Evolutionary conservation across 192 early-diverging fungal species (phyloP).

Genomic region (Helicostylum pulchrum): DNA sequence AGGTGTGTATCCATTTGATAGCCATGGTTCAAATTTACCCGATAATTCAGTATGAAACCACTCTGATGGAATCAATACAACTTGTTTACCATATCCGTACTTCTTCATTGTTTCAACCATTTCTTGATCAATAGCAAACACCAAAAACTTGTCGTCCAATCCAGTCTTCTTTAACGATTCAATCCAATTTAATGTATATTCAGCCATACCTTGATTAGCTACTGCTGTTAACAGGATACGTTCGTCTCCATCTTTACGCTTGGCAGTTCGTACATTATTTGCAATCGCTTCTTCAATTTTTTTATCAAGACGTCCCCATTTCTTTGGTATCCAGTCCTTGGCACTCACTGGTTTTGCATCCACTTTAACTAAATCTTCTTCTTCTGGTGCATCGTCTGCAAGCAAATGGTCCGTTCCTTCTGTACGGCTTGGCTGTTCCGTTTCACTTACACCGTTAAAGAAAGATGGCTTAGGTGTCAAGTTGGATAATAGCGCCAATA

Average conservation of each 20-base stretch:
- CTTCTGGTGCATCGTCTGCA: conserved; percentile 7
- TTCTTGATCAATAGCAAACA: conserved; percentile 37
- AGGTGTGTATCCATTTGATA: conserved; percentile 27
- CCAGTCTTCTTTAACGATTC: conserved; percentile 29
- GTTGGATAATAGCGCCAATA: conserved; percentile 9
- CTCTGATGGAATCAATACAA: conserved; percentile 30
- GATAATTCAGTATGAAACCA: conserved; percentile 37
- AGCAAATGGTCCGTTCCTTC: too few relatives aligned
- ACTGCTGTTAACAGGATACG: conserved; percentile 35
- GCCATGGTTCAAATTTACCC: conserved; percentile 24
- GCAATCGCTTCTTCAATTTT: not conserved
- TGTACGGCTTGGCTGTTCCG: not conserved
- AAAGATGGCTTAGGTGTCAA: not conserved
- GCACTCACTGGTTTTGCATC: not conserved
- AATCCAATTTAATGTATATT: conserved; percentile 44
- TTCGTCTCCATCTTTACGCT: conserved; percentile 1
- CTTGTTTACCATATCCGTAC: conserved; percentile 30
- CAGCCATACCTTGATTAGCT: conserved; percentile 35
- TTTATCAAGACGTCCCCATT: not conserved
- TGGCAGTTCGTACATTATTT: not conserved
- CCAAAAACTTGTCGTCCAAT: conserved; percentile 25
- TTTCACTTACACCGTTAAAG: not conserved
- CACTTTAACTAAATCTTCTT: conserved; percentile 12
- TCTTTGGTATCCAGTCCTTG: conserved; percentile 11
- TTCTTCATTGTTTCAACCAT: conserved; percentile 28